Evolutionary conservation across 306 rosid genomes (phyloP), one percentile per base, ranked within the genome.

Genomic region (Cajanus cajan): DNA sequence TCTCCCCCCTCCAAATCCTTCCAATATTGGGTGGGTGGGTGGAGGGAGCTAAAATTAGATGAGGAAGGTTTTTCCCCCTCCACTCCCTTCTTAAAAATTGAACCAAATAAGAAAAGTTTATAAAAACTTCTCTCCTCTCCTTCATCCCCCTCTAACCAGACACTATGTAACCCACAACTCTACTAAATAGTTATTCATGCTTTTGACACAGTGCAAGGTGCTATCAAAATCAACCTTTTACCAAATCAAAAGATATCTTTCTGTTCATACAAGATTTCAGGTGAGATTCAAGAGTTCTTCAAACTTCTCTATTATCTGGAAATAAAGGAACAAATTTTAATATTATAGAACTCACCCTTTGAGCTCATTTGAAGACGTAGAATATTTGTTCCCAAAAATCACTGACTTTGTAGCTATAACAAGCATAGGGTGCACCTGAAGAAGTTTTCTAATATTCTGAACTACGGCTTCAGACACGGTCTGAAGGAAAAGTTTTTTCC

Each of bases 381-480:
- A 76, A 80, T 80, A 65, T 78, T 68, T 87, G 72, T 85, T 85
- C 81, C 90, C 89, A 50, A 89, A 84, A 44, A 87, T 73, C 81
- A 86, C 87, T 22, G 96, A 83, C 85, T 92, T 94, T 64, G 98
- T 88, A 45, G 94, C 90, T 71, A 94, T 80, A 62, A 88, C 83
- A 77, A 92, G 83, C 93, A 93, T 88, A 78, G 94, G 97, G 84
- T 94, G 93, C 90, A 89, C 80, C 79, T 78, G 85, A 57, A 87
- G 86, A 84, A 94, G 92, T 58, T 86, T 92, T 83, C 67, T 94
- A 15, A 92, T 81, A 76, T 92, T 97, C 76, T 77, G 92, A 84
- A 92, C 96, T 33, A 88, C 92, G 65, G 91, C 83, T 81, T 92
- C 96, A 15, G 87, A 88, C 63, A 89, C 85, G 68, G 86, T 83